Base-by-base conservation (phyloP, 306 rosid species). In the Elaeagnus macrophylla region DNA sequence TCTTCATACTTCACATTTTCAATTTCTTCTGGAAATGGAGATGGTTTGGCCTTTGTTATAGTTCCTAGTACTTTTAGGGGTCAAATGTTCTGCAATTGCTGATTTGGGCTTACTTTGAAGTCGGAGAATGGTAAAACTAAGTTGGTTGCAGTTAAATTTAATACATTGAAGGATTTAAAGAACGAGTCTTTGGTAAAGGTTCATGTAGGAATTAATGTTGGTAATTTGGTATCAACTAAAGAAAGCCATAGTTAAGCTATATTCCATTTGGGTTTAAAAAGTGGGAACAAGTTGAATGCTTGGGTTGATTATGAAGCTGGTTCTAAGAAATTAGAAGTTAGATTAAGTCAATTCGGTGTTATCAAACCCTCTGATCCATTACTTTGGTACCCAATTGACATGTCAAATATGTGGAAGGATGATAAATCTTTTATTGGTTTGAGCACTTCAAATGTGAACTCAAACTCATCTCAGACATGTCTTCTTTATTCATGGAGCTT, bases 271-370 rank as follows among this genome's bases (percentile, higher is more conserved):
- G 67, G 51, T 59, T 56, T 67, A 12, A 62, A 62, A 58, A 77
- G 51, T 42, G 83, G 71, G 43, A 72, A 59, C 44, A 77, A 67
- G 50, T 20, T 79, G 44, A 76, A 69, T 60, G 82, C 88, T 44
- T 91, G 99, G 99, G 79, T 91, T 67, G 96, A 91, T 79, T 91
- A 91, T 40, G 79, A 76, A 61, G 87, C 80, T 0, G 78, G 85
- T 71, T 80, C 81, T 5, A 76, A 59, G 55, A 64, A 81, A 10
- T 65, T 91, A 45, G 95, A 91, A 68, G 83, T 84, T n/a, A 84
- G 99, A 48, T 66, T 91, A 77, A 75, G 71, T 60, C 71, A 64
- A 42, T 59, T 62, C 48, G 83, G 82, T 61, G 38, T 63, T 39
- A 47, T 54, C 5, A 87, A 72, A 79, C 95, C 99, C 2, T 40